Conservation (phyloP, 805 yeast genomes). For the Candida verbasci region DNA sequence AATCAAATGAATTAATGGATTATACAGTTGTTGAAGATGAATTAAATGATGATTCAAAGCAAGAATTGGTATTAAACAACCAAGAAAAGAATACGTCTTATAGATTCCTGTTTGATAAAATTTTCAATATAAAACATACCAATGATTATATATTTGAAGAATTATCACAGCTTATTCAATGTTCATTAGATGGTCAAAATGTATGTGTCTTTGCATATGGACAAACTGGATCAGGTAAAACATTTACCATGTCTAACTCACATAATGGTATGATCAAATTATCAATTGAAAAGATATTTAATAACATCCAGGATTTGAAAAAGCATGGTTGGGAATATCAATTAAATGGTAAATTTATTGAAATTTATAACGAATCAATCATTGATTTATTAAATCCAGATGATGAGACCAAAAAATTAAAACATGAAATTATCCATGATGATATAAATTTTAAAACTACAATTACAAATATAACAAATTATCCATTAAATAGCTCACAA, state of each 20-base stretch:
- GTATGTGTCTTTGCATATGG: constrained; percentile 97
- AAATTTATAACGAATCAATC: constrained; percentile 82
- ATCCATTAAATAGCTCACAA: constrained; percentile 41
- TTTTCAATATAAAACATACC: constrained; percentile 52
- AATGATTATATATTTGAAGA: constrained; percentile 76
- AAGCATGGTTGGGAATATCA: constrained; percentile 60
- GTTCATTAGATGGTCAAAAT: constrained; percentile 77
- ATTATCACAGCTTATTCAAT: constrained; percentile 77
- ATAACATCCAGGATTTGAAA: constrained; percentile 43
- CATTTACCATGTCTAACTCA: constrained; percentile 77
- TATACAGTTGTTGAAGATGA: constrained; percentile 20
- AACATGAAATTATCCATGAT: constrained; percentile 73
- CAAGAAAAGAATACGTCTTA: constrained; percentile 10
- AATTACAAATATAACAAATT: constrained; percentile 54
- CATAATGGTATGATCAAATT: constrained; percentile 77
- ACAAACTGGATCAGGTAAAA: constrained; percentile 94
- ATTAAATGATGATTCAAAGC: constrained; percentile 31
- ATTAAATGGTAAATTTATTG: constrained; percentile 73
- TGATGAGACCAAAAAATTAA: constrained; percentile 14
- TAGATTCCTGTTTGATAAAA: constrained; percentile 69
- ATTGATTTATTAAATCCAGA: constrained; percentile 54
- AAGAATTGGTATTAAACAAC: constrained; percentile 18
- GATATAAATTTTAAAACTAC: constrained; percentile 47
- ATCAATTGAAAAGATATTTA: constrained; percentile 68
- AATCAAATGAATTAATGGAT: constrained; percentile 9